These are phyloP conservation scores for Penicillium glabrum DNA, from an alignment of 2,329 filamentous ascomycete genomes.

Conservation along the genomic window DNA sequence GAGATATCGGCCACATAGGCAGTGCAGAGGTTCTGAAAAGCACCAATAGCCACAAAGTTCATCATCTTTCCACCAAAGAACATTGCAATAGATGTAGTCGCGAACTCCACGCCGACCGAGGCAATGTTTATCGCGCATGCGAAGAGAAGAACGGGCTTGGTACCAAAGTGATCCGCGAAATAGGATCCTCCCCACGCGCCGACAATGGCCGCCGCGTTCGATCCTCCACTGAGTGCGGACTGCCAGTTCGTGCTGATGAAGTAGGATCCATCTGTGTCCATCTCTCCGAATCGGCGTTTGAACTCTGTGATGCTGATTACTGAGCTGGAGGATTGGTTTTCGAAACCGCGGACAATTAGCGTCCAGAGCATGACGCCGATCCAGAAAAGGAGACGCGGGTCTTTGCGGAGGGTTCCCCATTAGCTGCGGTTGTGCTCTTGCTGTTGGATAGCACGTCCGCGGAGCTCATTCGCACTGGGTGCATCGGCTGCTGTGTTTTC, in stretches of 20 bases:
- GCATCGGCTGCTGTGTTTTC: too few relatives aligned
- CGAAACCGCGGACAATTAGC: neutral
- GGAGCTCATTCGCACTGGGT: neutral
- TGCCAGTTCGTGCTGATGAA: neutral
- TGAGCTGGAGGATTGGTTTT: conserved; percentile 1
- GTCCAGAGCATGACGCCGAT: conserved; percentile 1
- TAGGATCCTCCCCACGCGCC: neutral
- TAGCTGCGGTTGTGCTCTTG: conserved; percentile 5
- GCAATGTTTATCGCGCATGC: neutral
- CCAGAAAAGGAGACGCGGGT: conserved; percentile 3
- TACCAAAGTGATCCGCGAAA: neutral
- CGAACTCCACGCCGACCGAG: neutral
- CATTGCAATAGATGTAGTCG: conserved; percentile 1
- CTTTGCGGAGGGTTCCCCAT: neutral
- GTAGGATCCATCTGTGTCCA: neutral
- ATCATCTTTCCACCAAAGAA: conserved; percentile 4
- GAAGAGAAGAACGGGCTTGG: neutral
- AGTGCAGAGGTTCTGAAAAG: conserved; percentile 1
- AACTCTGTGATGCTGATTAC: neutral
- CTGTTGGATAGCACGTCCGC: conserved; percentile 3
- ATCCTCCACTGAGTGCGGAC: neutral
- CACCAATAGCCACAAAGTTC: conserved; percentile 3
- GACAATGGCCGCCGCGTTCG: neutral
- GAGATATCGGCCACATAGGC: conserved; percentile 3
- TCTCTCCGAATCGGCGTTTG: neutral